Evolutionary conservation across 1,284 basidiomycete genomes (phyloP), one percentile per base, ranked within the genome.

Genomic region (Sporisorium iseilematis-ciliati): DNA sequence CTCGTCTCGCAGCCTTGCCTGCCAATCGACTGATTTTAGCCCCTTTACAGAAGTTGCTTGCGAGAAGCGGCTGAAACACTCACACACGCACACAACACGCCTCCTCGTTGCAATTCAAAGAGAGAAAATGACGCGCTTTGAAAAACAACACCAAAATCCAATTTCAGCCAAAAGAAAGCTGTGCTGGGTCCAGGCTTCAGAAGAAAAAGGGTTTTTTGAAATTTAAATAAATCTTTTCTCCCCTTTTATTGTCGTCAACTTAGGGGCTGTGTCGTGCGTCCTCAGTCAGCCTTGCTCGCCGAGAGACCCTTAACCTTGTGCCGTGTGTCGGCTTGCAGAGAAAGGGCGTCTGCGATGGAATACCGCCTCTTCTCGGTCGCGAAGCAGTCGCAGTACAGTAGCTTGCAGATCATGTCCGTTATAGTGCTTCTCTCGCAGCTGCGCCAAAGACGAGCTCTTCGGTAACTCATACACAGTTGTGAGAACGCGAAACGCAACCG

Each of bases 241-340:
- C 50, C 46, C 25, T 29, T 29, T 52, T 35, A 7, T 21, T 31
- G 10, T 18, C 12, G 33, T 50, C n/a, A n/a, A n/a, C n/a, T n/a
- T 35, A 38, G 50, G 50, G 50, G 33, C 50, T 23, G 31, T 43
- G 55, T 57, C 43, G 45, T 57, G 35, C 55, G n/a, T 52, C 49
- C 33, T 11, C 3, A 25, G 12, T 46, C 7, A 14, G 43, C 46
- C 35, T 14, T 38, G 35, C 35, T 14, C 35, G 35, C 35, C 35
- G 35, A 46, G 14, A 18, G n/a, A n/a, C n/a, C 23, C 35, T 14
- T 46, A 11, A 14, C 26, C 41, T 21, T 5, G 18, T 46, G 45
- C 45, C 43, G 43, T 46, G 8, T 4, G 23, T 46, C 43, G 43
- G 43, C 43, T 46, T 26, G 43, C 23, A 46, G 14, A 14, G 3